A percentile compares a stretch with the other conserved stretches of the same genome.
These are phyloP conservation scores for Brettanomyces sp. DNA, from an alignment of 805 yeast genomes.

Conservation along the genomic window DNA sequence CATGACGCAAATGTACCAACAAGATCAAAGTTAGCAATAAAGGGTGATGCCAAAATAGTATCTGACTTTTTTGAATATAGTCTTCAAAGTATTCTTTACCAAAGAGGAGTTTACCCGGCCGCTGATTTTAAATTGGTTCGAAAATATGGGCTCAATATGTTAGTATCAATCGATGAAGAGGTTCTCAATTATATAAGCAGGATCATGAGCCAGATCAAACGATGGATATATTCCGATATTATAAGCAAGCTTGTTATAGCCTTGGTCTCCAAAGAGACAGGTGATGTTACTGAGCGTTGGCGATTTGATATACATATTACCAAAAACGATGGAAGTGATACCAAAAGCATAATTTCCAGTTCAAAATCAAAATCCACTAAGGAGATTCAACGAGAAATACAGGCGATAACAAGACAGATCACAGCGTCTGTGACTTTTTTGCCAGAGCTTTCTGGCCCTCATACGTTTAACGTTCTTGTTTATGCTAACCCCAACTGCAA, in stretches of 20 bases:
- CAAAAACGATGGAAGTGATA: conserved; percentile 7
- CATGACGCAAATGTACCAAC: conserved; percentile 19
- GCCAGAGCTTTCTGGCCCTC: conserved; percentile 56
- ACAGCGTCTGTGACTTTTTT: conserved; percentile 81
- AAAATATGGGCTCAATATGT: conserved; percentile 70
- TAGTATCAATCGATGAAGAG: conserved; percentile 68
- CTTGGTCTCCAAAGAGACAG: conserved; percentile 57
- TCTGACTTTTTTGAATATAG: conserved; percentile 81
- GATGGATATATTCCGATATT: conserved; percentile 66
- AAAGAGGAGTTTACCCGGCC: conserved; percentile 81
- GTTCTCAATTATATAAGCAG: conserved; percentile 57
- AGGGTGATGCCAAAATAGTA: conserved; percentile 71
- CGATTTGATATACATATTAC: conserved; percentile 56
- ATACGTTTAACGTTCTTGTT: conserved; percentile 79
- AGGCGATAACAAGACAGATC: conserved; percentile 77
- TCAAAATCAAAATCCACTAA: conserved; percentile 21
- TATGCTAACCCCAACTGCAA: conserved; percentile 61
- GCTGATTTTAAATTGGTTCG: conserved; percentile 73
- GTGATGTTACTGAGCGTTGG: conserved; percentile 78
- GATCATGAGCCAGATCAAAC: conserved; percentile 59
- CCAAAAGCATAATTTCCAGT: conserved; percentile 5
- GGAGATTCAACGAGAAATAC: conserved; percentile 66
- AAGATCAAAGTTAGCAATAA: conserved; percentile 46
- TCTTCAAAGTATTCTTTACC: conserved; percentile 74
- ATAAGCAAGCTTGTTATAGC: conserved; percentile 64